Percentiles rank a stretch among this genome's conserved stretches.
Evolutionary conservation across 2,329 filamentous ascomycete genomes (phyloP).

Genomic region (Botryosphaeria agaves): DNA sequence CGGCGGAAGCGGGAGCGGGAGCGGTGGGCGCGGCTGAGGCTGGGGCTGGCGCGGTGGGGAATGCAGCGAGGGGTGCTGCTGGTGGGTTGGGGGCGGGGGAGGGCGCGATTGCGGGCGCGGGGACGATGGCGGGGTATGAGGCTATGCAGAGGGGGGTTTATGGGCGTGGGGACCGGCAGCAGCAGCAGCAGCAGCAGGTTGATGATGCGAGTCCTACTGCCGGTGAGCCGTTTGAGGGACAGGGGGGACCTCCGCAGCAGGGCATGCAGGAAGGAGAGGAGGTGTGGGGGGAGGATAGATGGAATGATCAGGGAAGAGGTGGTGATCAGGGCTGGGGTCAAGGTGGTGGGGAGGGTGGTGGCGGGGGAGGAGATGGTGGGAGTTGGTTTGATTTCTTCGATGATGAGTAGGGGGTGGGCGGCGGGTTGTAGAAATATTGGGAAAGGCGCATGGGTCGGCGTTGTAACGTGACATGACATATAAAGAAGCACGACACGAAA

Average conservation of each 20-base stretch:
- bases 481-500: no score
- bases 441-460: no score
- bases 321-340: conserved; percentile 12
- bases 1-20: conserved; percentile 16
- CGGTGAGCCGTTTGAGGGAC: conserved; percentile 11
- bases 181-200: no score
- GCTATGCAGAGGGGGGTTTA: conserved; percentile 38
- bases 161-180: conserved; percentile 8
- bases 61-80: conserved; percentile 11
- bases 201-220: conserved; percentile 15
- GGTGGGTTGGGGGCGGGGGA: conserved; percentile 18
- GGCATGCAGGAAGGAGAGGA: conserved; percentile 7
- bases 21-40: conserved; percentile 18
- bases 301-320: conserved; percentile 15
- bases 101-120: conserved; percentile 29
- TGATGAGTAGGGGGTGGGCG: no score
- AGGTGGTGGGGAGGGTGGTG: conserved; percentile 9
- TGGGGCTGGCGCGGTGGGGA: conserved; percentile 14
- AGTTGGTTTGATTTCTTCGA: conserved; percentile 6
- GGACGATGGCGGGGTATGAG: conserved; percentile 45
- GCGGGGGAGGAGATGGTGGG: conserved; percentile 13
- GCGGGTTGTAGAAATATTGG: no score
- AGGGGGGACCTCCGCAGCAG: conserved; percentile 4
- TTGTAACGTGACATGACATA: no score
- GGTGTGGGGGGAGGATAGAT: conserved; percentile 11